A percentile compares a stretch with the other conserved stretches of the same genome.
Evolutionary conservation across 2,329 filamentous ascomycete genomes (phyloP).

Genomic region (Botrytis byssoidea): DNA sequence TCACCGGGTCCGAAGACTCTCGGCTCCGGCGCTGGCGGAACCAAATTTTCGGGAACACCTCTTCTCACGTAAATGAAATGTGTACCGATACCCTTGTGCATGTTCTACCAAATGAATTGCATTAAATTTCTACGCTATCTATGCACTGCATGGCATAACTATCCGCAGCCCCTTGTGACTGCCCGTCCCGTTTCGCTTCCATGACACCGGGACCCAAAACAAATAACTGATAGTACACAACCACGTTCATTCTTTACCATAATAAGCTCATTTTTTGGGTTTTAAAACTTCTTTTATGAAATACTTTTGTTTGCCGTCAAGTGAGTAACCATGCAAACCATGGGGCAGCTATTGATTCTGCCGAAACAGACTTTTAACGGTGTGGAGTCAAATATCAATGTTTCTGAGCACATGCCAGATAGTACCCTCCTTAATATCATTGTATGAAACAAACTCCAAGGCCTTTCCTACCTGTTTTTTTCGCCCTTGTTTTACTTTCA

Average conservation of each 20-base stretch:
- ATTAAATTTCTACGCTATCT: constrained; percentile 2
- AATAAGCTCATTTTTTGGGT: background rate
- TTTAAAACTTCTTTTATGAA: background rate
- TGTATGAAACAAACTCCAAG: background rate
- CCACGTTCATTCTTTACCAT: background rate
- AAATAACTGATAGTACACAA: background rate
- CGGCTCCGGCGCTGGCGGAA: background rate
- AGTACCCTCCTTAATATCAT: background rate
- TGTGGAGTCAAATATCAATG: background rate
- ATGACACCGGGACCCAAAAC: background rate
- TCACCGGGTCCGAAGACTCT: background rate
- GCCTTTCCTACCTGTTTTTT: background rate
- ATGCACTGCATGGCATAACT: constrained; percentile 5
- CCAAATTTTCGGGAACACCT: background rate
- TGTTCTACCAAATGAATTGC: background rate
- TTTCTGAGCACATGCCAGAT: background rate
- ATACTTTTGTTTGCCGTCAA: background rate
- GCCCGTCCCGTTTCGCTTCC: background rate
- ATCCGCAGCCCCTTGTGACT: background rate
- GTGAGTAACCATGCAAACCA: background rate
- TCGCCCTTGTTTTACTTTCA: too few relatives aligned
- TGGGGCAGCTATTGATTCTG: background rate
- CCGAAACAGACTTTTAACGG: too few relatives aligned
- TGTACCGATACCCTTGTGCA: background rate
- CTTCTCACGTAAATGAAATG: background rate